Evolutionary conservation across 805 yeast genomes (phyloP).

Genomic region (Middelhovenomyces tepae): DNA sequence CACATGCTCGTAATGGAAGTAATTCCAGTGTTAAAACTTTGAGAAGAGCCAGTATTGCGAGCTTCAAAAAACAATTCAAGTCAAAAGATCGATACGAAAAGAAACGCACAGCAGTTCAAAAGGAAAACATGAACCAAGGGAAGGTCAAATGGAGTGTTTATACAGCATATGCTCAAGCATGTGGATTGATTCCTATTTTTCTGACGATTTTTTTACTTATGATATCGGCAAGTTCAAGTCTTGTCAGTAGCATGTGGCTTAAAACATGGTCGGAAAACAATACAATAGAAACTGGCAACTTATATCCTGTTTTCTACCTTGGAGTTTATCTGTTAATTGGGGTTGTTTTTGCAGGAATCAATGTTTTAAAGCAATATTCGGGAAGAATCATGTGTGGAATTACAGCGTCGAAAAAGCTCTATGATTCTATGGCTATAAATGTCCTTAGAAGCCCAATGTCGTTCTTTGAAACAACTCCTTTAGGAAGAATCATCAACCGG

Average conservation of each 20-base stretch:
- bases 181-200: slow-evolving; percentile 37
- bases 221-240: slow-evolving; percentile 48
- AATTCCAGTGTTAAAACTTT: slow-evolving; percentile 23
- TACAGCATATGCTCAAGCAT: slow-evolving; percentile 74
- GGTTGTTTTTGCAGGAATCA: slow-evolving; percentile 35
- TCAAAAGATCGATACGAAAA: slow-evolving; percentile 21
- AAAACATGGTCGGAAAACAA: slow-evolving; percentile 87
- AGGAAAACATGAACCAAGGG: slow-evolving; percentile 87
- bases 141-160: slow-evolving; percentile 87
- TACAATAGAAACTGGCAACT: slow-evolving; percentile 42
- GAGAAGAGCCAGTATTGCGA: slow-evolving; percentile 58
- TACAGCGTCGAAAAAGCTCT: slow-evolving; percentile 34
- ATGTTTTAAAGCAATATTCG: slow-evolving; percentile 44
- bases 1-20: slow-evolving; percentile 1
- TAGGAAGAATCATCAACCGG: slow-evolving; percentile 84
- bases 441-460: slow-evolving; percentile 89
- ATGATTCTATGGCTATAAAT: slow-evolving; percentile 59
- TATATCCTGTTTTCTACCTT: slow-evolving; percentile 51
- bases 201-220: slow-evolving; percentile 33
- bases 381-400: slow-evolving; percentile 40
- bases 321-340: slow-evolving; percentile 65
- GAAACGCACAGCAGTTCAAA: slow-evolving; percentile 20
- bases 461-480: slow-evolving; percentile 90
- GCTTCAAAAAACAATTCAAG: slow-evolving; percentile 33
- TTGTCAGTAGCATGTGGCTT: slow-evolving; percentile 69